Evolutionary conservation across 306 rosid species (phyloP).

Genomic region (Fragaria iinumae): DNA sequence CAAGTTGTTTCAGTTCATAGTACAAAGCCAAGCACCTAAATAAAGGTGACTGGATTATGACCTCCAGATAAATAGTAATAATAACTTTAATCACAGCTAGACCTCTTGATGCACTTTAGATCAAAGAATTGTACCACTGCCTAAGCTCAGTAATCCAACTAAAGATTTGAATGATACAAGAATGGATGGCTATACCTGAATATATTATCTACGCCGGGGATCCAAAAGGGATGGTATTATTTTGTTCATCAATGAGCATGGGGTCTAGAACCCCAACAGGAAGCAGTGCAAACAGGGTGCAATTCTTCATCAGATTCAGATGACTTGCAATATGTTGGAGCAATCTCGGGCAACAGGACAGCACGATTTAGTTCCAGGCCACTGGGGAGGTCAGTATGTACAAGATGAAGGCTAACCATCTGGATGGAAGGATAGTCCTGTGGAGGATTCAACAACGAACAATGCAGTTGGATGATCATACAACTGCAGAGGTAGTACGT

Average conservation of each 20-base stretch:
- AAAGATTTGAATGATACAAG: slow-evolving; percentile 22
- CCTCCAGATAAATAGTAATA: slow-evolving; percentile 31
- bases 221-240: slow-evolving; percentile 37
- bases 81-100: slow-evolving; percentile 22
- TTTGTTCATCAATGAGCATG: slow-evolving; percentile 35
- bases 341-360: no score
- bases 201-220: slow-evolving; percentile 38
- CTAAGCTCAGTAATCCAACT: slow-evolving; percentile 45
- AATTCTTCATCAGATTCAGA: slow-evolving; percentile 28
- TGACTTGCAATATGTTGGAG: not conserved
- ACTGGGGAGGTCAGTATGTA: slow-evolving; percentile 40
- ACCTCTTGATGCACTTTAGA: slow-evolving; percentile 44
- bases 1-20: slow-evolving; percentile 13
- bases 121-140: slow-evolving; percentile 53
- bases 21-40: slow-evolving; percentile 28
- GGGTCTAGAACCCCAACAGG: slow-evolving; percentile 32
- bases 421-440: slow-evolving; percentile 4
- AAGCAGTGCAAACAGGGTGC: slow-evolving; percentile 17
- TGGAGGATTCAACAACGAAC: slow-evolving; percentile 23
- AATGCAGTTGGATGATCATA: slow-evolving; percentile 36
- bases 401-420: slow-evolving; percentile 37
- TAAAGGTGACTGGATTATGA: slow-evolving; percentile 29
- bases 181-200: slow-evolving; percentile 36
- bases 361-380: slow-evolving; percentile 24
- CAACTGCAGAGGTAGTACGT: slow-evolving; percentile 75